A percentile compares a stretch with the other conserved stretches of the same genome.
These are phyloP conservation scores for Acanthamoeba rhysodes DNA, from an alignment of 208 protist species.

Conservation along the genomic window DNA sequence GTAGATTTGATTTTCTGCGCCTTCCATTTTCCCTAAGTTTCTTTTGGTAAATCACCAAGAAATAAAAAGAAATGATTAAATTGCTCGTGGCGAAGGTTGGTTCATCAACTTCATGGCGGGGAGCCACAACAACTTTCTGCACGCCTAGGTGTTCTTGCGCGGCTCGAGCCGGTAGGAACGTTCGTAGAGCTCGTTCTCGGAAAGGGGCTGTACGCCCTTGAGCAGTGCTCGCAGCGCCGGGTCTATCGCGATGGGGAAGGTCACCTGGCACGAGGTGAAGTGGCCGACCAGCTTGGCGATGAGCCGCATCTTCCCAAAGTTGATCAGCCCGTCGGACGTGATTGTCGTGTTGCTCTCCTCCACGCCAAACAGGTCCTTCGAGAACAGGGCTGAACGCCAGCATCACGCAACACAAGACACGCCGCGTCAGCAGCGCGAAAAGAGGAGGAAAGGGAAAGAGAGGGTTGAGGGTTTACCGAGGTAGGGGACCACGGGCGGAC, in stretches of 20 bases:
- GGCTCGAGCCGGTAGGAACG: constrained; percentile 38
- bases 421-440: not conserved
- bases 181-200: constrained; percentile 63
- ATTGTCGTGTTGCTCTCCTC: constrained; percentile 55
- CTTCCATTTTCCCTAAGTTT: too few relatives aligned
- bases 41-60: too few relatives aligned
- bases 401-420: not conserved
- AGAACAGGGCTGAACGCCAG: constrained; percentile 23
- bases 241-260: constrained; percentile 49
- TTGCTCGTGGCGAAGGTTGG: too few relatives aligned
- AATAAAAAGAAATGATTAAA: too few relatives aligned
- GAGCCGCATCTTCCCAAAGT: constrained; percentile 64
- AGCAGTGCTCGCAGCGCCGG: constrained; percentile 29
- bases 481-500: constrained; percentile 38
- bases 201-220: constrained; percentile 36
- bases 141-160: not conserved
- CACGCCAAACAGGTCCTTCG: constrained; percentile 62
- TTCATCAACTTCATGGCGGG: too few relatives aligned
- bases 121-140: too few relatives aligned
- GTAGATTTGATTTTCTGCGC: too few relatives aligned
- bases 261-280: constrained; percentile 43
- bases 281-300: not conserved
- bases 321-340: constrained; percentile 19
- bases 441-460: not conserved
- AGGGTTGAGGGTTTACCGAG: not conserved